Evolutionary conservation across 2,329 filamentous ascomycete species (phyloP).

Genomic region (Colletotrichum simmondsii): DNA sequence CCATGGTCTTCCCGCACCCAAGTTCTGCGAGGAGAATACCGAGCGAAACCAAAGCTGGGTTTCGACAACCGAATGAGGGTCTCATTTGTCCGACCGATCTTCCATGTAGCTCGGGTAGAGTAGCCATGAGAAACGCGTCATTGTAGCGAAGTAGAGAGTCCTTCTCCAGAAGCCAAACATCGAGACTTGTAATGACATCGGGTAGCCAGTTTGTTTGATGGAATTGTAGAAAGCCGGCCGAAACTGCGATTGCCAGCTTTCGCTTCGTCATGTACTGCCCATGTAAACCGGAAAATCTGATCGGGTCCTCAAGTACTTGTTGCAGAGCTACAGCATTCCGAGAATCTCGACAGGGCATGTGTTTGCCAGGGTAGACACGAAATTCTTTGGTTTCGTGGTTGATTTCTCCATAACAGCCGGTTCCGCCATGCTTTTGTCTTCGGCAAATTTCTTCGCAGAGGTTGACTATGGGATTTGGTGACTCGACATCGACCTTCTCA

Average conservation of each 20-base stretch:
- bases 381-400: too few relatives aligned
- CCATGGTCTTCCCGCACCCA: conserved; percentile 21
- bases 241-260: conserved; percentile 3
- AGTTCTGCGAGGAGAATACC: conserved; percentile 38
- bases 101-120: not conserved
- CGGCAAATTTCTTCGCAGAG: too few relatives aligned
- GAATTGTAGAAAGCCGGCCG: conserved; percentile 39
- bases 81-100: not conserved
- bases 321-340: too few relatives aligned
- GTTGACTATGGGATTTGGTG: too few relatives aligned
- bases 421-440: too few relatives aligned
- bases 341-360: too few relatives aligned
- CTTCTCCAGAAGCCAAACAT: conserved; percentile 34
- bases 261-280: conserved; percentile 33
- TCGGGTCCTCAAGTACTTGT: not conserved
- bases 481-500: too few relatives aligned
- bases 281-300: fast-evolving
- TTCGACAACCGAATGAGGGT: not conserved
- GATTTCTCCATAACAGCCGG: too few relatives aligned
- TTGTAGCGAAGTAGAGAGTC: not conserved
- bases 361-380: too few relatives aligned
- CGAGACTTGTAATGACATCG: not conserved
- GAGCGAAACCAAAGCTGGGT: conserved; percentile 31
- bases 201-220: conserved; percentile 39
- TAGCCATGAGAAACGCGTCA: conserved; percentile 13